These are phyloP conservation scores for Athelia psychrophila DNA, from an alignment of 1,284 basidiomycete genomes.

Conservation along the genomic window DNA sequence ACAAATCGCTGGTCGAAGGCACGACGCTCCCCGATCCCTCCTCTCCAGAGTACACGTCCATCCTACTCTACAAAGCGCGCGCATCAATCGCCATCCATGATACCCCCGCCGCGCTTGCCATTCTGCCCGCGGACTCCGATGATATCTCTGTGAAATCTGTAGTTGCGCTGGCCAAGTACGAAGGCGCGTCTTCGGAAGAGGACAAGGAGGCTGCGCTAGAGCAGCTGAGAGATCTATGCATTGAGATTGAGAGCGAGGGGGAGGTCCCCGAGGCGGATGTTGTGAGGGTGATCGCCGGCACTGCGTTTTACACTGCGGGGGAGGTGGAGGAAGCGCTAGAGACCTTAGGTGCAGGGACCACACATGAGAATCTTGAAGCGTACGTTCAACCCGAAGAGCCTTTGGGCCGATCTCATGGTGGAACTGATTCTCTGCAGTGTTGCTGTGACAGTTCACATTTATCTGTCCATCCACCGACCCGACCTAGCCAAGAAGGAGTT, in stretches of 20 bases:
- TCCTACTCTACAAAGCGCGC: constrained; percentile 80
- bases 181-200: constrained; percentile 43
- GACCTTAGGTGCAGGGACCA: constrained; percentile 69
- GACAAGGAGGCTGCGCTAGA: constrained; percentile 68
- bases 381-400: constrained; percentile 37
- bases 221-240: constrained; percentile 78
- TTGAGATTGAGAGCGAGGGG: constrained; percentile 79
- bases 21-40: constrained; percentile 55
- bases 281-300: constrained; percentile 79
- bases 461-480: constrained; percentile 80
- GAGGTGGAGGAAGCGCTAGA: constrained; percentile 92
- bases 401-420: constrained; percentile 5
- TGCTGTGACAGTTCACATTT: constrained; percentile 79
- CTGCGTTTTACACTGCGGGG: constrained; percentile 78
- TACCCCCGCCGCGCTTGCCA: constrained; percentile 48
- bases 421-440: constrained; percentile 45
- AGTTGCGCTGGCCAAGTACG: constrained; percentile 66
- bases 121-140: constrained; percentile 58
- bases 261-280: constrained; percentile 66
- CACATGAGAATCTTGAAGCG: constrained; percentile 83
- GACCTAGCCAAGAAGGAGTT: constrained; percentile 88
- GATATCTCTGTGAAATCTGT: constrained; percentile 73
- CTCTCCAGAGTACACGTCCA: constrained; percentile 61
- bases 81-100: constrained; percentile 78
- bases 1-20: constrained; percentile 49